Conservation (phyloP, 176 grass and related monocot species). For the Phragmites australis region DNA sequence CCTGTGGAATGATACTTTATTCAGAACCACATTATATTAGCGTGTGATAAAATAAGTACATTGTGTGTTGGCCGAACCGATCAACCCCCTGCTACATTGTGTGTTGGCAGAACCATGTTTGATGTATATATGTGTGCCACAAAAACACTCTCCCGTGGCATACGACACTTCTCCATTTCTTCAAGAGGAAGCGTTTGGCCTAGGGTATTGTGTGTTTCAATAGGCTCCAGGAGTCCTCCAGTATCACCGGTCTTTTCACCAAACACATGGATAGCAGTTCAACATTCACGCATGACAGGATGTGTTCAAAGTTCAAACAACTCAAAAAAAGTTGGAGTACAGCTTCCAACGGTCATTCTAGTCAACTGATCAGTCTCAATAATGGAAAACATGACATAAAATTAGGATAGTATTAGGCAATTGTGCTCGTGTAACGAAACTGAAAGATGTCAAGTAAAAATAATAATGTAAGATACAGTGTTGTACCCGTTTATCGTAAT, state of each 20-base stretch:
- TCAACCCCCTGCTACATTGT: conserved; percentile 18
- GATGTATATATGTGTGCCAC: conserved; percentile 50
- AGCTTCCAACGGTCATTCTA: conserved; percentile 84
- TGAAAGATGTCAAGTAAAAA: conserved; percentile 12
- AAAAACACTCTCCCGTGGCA: conserved; percentile 49
- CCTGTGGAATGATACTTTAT: background rate
- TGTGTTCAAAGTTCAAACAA: too few relatives aligned
- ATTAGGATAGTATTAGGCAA: background rate
- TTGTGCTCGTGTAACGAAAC: background rate
- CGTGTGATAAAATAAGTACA: background rate
- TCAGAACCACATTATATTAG: background rate
- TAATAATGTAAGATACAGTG: conserved; percentile 2
- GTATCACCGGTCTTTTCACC: background rate
- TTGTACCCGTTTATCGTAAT: conserved; percentile 80
- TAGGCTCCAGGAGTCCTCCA: background rate
- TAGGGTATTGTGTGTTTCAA: conserved; percentile 28
- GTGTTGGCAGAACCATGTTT: conserved; percentile 35
- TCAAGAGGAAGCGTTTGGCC: conserved; percentile 30
- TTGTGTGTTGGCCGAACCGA: conserved; percentile 30
- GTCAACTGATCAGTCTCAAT: conserved; percentile 86
- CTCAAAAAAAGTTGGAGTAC: conserved; percentile 67
- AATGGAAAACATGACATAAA: conserved; percentile 44
- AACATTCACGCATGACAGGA: background rate
- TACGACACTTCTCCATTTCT: conserved; percentile 39
- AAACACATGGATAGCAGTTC: background rate